Evolutionary conservation across 495 filamentous ascomycete species (phyloP).

Genomic region (Tetracladium setigerum): DNA sequence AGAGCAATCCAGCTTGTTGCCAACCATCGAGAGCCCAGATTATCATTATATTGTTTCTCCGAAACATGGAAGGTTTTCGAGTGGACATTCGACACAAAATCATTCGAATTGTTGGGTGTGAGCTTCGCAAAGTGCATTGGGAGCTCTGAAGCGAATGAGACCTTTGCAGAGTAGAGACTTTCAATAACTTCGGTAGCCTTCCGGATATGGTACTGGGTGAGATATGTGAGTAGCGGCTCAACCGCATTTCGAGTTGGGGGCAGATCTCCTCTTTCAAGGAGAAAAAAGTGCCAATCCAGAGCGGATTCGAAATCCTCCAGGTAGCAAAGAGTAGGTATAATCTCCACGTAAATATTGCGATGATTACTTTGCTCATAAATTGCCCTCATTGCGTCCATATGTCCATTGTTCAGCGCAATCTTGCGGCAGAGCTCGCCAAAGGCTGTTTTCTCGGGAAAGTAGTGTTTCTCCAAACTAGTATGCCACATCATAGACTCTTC

Average conservation of each 20-base stretch:
- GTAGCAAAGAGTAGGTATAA: constrained; percentile 49
- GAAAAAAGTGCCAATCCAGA: constrained; percentile 50
- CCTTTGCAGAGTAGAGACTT: constrained; percentile 20
- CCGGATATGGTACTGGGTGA: constrained; percentile 25
- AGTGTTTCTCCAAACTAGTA: constrained; percentile 21
- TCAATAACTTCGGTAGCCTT: constrained; percentile 12
- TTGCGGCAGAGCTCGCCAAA: constrained; percentile 13
- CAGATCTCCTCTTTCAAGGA: constrained; percentile 40
- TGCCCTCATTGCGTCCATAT: constrained; percentile 21
- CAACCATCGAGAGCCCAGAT: constrained; percentile 62
- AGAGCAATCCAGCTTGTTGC: constrained; percentile 61
- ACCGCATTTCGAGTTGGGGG: constrained; percentile 28
- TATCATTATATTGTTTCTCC: constrained; percentile 43
- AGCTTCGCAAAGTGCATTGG: constrained; percentile 8
- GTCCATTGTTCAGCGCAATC: constrained; percentile 3
- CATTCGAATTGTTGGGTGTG: constrained; percentile 10
- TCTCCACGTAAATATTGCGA: constrained; percentile 50
- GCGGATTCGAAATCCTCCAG: constrained; percentile 41
- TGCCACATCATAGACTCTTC: constrained; percentile 30
- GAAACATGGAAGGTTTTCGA: constrained; percentile 12
- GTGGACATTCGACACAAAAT: constrained; percentile 20
- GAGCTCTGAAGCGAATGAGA: constrained; percentile 14
- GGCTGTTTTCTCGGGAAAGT: constrained; percentile 5
- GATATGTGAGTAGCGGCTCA: constrained; percentile 34
- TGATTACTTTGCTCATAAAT: constrained; percentile 44